A percentile compares a stretch with the other conserved stretches of the same genome.
These are phyloP conservation scores for Penicillium occitanis DNA, from an alignment of 2,329 filamentous ascomycete species.

Conservation along the genomic window DNA sequence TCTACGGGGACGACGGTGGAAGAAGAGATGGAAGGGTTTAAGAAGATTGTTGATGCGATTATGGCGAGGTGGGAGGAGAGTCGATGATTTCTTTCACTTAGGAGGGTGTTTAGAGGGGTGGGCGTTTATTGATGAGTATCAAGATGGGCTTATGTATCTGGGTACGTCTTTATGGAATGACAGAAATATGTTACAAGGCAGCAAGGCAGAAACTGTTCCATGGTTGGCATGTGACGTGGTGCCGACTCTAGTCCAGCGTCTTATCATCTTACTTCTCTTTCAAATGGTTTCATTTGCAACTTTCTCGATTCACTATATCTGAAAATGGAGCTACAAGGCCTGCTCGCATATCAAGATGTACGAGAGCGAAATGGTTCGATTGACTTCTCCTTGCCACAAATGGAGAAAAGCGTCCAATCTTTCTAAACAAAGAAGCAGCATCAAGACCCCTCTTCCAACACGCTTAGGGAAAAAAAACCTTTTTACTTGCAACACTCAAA, in stretches of 20 bases:
- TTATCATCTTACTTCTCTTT: neutral
- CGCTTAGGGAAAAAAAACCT: neutral
- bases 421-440: neutral
- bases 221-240: neutral
- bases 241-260: neutral
- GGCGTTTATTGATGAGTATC: neutral
- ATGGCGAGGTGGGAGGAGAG: slow-evolving; percentile 48
- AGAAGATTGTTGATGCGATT: slow-evolving; percentile 69
- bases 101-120: neutral
- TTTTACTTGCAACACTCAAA: neutral
- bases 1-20: slow-evolving; percentile 77
- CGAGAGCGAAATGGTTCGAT: neutral
- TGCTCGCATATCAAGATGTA: neutral
- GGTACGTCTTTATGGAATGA: neutral
- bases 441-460: neutral
- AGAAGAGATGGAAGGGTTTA: slow-evolving; percentile 90
- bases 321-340: neutral
- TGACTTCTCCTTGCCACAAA: neutral
- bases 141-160: neutral
- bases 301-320: too few species aligned
- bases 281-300: too few species aligned
- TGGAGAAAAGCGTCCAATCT: neutral
- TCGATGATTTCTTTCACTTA: neutral
- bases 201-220: neutral
- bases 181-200: neutral